Evolutionary conservation across 2,329 filamentous ascomycete genomes (phyloP), one percentile per base, ranked within the genome.

Genomic region (Dothideomycetidae sp.): DNA sequence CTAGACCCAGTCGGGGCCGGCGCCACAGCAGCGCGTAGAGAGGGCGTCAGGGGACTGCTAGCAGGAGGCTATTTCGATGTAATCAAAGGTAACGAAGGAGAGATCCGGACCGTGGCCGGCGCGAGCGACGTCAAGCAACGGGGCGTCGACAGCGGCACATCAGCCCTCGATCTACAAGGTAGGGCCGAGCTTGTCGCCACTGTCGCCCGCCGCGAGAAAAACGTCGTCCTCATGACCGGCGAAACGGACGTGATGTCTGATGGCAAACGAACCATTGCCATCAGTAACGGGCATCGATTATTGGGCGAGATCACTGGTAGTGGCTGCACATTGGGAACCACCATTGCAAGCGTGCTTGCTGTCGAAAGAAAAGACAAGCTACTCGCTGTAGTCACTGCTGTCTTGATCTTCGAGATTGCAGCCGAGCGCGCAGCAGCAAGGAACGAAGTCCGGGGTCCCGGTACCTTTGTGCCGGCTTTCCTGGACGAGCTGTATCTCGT

Each of bases 81-180:
- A 29, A 86, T 96, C 59, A 96, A 96, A 55, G 88, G 88, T 33
- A 96, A 96, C 58, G 83, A 92, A 54, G 75, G 79, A 37, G 90
- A 96, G 57, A 85, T 96, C 43, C 66, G 71, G 33, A 76, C 81
- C 2, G 75, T 88, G 0, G 71, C 70, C 28, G 79, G 78, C 29
- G 64, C 69, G 30, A 59, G 54, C 15, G 56, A 56, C 9, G 60
- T 64, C 37, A 55, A 53, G 42, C 88, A 94, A 58, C 75, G 78
- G 30, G 88, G 88, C 33, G 88, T 96, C 9, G 88, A 96, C 58
- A 83, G 78, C 44, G 71, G 70, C 1, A 60, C 70, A 3, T 73
- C 74, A 33, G 64, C 63, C 3, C 56, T 73, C 44, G 53, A 62
- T 12, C 47, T 62, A 1, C 50, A 61, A 0, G 74, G 81, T 44